Percentiles rank a stretch among this genome's conserved stretches.
These are phyloP conservation scores for Ophiostoma ulmi DNA, from an alignment of 2,329 filamentous ascomycete genomes.

Conservation along the genomic window DNA sequence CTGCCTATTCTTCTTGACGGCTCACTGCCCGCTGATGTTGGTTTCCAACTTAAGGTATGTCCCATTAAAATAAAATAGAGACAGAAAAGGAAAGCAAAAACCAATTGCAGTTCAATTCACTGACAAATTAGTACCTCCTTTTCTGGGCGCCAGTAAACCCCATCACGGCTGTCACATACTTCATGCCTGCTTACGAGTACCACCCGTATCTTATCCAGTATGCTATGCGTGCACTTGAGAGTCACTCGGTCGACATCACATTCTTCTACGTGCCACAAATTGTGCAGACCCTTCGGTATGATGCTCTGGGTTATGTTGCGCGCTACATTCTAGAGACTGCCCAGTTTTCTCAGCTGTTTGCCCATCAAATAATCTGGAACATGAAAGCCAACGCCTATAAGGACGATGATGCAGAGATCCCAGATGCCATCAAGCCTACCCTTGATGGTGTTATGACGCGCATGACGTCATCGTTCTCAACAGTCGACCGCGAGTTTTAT, in stretches of 20 bases:
- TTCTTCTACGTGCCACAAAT: constrained; percentile 99
- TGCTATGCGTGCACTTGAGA: constrained; percentile 89
- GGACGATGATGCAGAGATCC: constrained; percentile 86
- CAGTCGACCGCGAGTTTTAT: constrained; percentile 77
- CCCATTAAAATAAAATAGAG: too few species aligned
- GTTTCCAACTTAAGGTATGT: constrained; percentile 72
- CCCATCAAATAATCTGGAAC: constrained; percentile 99
- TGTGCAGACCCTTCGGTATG: constrained; percentile 89
- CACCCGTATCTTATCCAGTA: constrained; percentile 94
- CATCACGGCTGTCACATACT: constrained; percentile 87
- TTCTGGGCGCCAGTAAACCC: constrained; percentile 93
- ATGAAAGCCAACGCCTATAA: constrained; percentile 99
- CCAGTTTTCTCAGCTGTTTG: constrained; percentile 95
- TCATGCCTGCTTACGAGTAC: constrained; percentile 83
- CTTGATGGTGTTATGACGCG: constrained; percentile 84
- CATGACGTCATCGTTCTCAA: constrained; percentile 76
- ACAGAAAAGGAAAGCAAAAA: too few species aligned
- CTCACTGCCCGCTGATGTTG: constrained; percentile 70
- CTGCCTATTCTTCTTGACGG: constrained; percentile 76
- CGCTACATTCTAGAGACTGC: constrained; percentile 95
- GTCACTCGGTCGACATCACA: constrained; percentile 90
- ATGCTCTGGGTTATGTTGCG: constrained; percentile 88
- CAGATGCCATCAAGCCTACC: constrained; percentile 87
- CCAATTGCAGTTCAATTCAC: constrained; percentile 9
- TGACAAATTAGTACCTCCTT: constrained; percentile 63